Evolutionary conservation across 2,329 filamentous ascomycete genomes (phyloP).

Genomic region (Aspergillus brasiliensis): DNA sequence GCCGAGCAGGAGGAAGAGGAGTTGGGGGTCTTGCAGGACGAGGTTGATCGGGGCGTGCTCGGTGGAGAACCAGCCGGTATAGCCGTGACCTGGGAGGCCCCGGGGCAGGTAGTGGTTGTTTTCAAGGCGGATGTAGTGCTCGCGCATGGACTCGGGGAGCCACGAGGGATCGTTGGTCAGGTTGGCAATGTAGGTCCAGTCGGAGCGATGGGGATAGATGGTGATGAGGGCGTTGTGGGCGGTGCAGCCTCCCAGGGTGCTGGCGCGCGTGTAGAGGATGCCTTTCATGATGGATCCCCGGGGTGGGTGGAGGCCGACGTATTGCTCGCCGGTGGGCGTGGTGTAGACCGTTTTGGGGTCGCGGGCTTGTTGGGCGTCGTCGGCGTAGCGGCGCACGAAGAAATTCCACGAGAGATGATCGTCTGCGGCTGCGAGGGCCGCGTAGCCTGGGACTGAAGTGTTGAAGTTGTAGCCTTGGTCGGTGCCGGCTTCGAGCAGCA

Average conservation of each 20-base stretch:
- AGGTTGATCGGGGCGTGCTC: constrained; percentile 47
- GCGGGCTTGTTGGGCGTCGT: constrained; percentile 31
- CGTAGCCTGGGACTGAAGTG: constrained; percentile 33
- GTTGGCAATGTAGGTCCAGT: constrained; percentile 60
- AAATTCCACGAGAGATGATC: constrained; percentile 36
- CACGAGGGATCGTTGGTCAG: constrained; percentile 64
- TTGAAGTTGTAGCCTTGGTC: constrained; percentile 36
- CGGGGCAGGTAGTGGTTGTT: constrained; percentile 54
- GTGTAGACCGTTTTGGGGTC: constrained; percentile 44
- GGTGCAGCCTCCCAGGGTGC: constrained; percentile 60
- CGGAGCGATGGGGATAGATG: constrained; percentile 60
- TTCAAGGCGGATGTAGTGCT: constrained; percentile 59
- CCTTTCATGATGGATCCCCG: constrained; percentile 55
- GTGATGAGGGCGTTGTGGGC: constrained; percentile 64
- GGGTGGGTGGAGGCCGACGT: constrained; percentile 58
- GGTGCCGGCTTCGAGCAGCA: constrained; percentile 43
- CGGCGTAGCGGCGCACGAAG: constrained; percentile 38
- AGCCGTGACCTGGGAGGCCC: constrained; percentile 48
- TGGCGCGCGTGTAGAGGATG: constrained; percentile 60
- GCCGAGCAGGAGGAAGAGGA: constrained; percentile 55
- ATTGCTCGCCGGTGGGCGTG: constrained; percentile 52
- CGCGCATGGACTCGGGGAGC: constrained; percentile 60
- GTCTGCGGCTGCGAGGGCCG: constrained; percentile 33
- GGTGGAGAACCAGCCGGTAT: constrained; percentile 30
- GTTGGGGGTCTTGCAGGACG: constrained; percentile 54